A percentile compares a stretch with the other conserved stretches of the same genome.
Evolutionary conservation across 164 flowering plant genomes (phyloP).

Genomic region (Liquidambar formosana): DNA sequence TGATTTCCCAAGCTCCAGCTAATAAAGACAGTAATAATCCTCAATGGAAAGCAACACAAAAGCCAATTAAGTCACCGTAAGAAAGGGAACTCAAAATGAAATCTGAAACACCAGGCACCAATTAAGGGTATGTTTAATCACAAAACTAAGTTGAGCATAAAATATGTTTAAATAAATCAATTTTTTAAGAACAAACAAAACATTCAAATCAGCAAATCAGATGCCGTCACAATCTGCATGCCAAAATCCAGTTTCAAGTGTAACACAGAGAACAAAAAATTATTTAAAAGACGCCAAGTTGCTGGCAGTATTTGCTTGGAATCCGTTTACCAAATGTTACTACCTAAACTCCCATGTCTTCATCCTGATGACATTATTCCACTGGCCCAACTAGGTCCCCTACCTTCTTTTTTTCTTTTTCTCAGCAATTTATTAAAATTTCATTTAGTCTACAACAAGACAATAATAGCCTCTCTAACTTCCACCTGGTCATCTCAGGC

Average conservation of each 20-base stretch:
- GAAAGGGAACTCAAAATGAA: not conserved
- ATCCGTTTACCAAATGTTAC: not conserved
- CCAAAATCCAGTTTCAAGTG: not conserved
- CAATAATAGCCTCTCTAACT: constrained; percentile 1
- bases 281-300: too few relatives aligned
- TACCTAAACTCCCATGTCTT: not conserved
- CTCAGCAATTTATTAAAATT: not conserved
- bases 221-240: constrained; percentile 1
- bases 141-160: not conserved
- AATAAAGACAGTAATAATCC: not conserved
- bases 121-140: not conserved
- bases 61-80: not conserved
- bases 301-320: too few relatives aligned
- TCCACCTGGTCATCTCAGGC: not conserved
- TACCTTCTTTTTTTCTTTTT: not conserved
- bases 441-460: not conserved
- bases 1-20: not conserved
- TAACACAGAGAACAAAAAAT: too few relatives aligned
- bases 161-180: not conserved
- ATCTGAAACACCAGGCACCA: not conserved
- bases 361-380: not conserved
- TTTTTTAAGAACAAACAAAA: not conserved
- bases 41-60: not conserved
- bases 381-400: not conserved
- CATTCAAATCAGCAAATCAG: not conserved